These are phyloP conservation scores for Lichtheimia ramosa DNA, from an alignment of 371 early-diverging fungal genomes.

Conservation along the genomic window DNA sequence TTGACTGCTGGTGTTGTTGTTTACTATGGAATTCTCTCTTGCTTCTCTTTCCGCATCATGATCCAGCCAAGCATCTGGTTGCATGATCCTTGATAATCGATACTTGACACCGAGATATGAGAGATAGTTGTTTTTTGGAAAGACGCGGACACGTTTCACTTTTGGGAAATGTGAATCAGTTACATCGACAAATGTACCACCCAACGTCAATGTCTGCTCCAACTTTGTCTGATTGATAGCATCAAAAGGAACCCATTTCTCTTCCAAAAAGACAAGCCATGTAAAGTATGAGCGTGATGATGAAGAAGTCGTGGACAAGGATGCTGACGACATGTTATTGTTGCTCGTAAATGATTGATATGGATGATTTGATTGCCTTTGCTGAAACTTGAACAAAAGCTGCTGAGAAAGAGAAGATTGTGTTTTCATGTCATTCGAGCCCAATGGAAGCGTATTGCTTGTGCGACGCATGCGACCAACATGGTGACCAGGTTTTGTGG, in stretches of 20 bases:
- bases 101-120: slow-evolving; percentile 41
- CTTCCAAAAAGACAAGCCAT: slow-evolving; percentile 39
- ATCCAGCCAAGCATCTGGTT: slow-evolving; percentile 36
- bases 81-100: slow-evolving; percentile 35
- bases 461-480: neutral
- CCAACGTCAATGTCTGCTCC: slow-evolving; percentile 32
- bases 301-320: neutral
- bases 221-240: slow-evolving; percentile 28
- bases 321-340: neutral
- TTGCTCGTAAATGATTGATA: neutral
- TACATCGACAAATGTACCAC: slow-evolving; percentile 42
- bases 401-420: neutral
- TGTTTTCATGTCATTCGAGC: neutral
- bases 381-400: neutral
- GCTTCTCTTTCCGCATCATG: slow-evolving; percentile 14
- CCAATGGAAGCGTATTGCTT: neutral
- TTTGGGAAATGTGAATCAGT: slow-evolving; percentile 35
- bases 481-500: neutral
- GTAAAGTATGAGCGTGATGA: slow-evolving; percentile 18
- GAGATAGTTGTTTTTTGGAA: slow-evolving; percentile 32
- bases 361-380: neutral
- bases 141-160: slow-evolving; percentile 35
- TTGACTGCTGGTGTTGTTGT: no score
- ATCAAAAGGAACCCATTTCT: slow-evolving; percentile 41
- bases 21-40: neutral